Conservation (phyloP, 495 filamentous ascomycete genomes). For the Podospora pseudocomata region DNA sequence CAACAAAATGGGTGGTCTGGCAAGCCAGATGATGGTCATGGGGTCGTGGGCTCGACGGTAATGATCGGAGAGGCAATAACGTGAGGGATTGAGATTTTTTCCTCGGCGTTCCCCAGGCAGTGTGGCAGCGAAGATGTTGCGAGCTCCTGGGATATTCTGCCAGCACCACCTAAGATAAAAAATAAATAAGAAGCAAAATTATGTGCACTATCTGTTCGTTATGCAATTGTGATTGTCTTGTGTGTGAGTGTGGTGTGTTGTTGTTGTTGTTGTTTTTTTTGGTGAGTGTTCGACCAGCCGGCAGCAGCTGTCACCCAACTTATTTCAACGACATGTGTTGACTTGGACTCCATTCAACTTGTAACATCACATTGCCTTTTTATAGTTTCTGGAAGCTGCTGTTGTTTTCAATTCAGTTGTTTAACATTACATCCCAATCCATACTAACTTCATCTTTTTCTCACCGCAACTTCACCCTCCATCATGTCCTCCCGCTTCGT, state of each 20-base stretch:
- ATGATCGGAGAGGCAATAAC: background rate
- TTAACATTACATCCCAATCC: no score
- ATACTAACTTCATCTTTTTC: background rate
- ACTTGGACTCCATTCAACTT: background rate
- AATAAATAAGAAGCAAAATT: constrained; percentile 13
- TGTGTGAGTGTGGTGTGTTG: background rate
- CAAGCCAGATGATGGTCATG: constrained; percentile 2
- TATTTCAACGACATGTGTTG: background rate
- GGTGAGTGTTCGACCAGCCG: background rate
- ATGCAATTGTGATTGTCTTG: background rate
- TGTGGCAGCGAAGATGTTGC: background rate
- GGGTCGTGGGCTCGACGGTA: background rate
- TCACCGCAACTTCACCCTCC: background rate
- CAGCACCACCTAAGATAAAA: constrained; percentile 8
- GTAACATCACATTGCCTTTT: background rate
- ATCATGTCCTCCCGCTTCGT: constrained; percentile 81
- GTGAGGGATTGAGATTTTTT: background rate
- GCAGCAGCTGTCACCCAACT: background rate
- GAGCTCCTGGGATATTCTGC: background rate
- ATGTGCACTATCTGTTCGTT: background rate
- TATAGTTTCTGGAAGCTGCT: no score
- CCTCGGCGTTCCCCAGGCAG: background rate
- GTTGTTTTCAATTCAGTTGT: no score
- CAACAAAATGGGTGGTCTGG: constrained; percentile 2
- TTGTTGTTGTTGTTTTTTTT: background rate